phyloP scores from a whole-genome alignment of 805 yeast genomes.

The Candida manassasensis region DNA sequence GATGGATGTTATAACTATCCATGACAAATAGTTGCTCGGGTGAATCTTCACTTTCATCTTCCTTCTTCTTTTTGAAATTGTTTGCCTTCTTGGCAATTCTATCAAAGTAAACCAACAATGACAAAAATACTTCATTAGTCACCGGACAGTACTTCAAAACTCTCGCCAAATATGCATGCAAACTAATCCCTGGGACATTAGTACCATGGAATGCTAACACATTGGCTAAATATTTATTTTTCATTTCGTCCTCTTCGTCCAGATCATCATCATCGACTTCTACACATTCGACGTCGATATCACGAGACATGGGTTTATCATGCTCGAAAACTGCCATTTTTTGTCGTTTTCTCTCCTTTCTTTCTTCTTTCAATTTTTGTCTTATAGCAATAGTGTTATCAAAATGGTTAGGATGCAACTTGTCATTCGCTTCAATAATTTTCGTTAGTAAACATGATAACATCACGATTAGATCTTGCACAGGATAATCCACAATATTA shows the following conservation, averaged over 20 bases:
- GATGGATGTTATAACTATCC: conserved; percentile 94
- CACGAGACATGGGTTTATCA: conserved; percentile 6
- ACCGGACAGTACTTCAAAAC: conserved; percentile 96
- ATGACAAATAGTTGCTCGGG: conserved; percentile 74
- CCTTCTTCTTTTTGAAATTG: conserved; percentile 23
- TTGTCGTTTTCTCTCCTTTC: conserved; percentile 22
- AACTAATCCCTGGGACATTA: conserved; percentile 90
- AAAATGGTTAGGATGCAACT: conserved; percentile 65
- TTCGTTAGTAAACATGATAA: conserved; percentile 78
- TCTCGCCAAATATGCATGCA: conserved; percentile 84
- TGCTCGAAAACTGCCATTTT: conserved; percentile 8
- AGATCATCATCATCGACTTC: conserved; percentile 9
- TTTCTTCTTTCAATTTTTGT: conserved; percentile 33
- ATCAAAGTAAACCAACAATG: conserved; percentile 89
- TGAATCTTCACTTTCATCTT: conserved; percentile 13
- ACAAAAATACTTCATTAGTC: conserved; percentile 92
- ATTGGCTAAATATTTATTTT: conserved; percentile 54
- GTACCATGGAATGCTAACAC: conserved; percentile 93
- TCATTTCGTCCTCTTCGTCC: conserved; percentile 39
- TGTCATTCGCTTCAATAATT: conserved; percentile 87
- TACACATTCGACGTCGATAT: conserved; percentile 5
- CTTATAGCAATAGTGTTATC: conserved; percentile 41
- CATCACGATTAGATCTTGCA: conserved; percentile 77
- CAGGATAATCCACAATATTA: conserved; percentile 80
- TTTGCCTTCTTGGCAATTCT: conserved; percentile 84